Base-by-base conservation (phyloP, 352 stramenopile species). In the Pilasporangium apinafurcum region DNA sequence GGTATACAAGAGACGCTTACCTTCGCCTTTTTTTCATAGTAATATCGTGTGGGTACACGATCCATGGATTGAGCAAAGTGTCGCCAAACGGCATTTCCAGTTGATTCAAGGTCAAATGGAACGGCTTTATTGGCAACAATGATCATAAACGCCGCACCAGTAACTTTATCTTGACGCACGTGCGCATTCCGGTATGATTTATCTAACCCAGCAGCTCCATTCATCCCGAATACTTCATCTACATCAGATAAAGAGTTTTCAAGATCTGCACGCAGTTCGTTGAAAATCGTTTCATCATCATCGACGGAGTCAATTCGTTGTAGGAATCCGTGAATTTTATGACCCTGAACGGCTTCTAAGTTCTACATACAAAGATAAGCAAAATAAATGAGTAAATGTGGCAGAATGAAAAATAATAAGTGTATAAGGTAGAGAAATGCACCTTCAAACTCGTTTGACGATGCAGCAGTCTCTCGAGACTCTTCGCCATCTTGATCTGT, bases 71-170 rank as follows among this genome's bases (percentile, higher is more conserved):
- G 57, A 27, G 60, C 56, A 38, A 79, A 82, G 48, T 82, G 69
- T 12, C 69, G 53, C 69, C 69, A 82, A 1, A 79, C 66, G 5
- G 68, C 68, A 8, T 62, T 38, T 2, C 53, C 56, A 8, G 64
- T 77, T 18, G 60, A 51, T 20, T 66, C 33, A 21, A 78, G 51
- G 25, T 58, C 54, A 25, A 81, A 81, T 16, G 68, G 68, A 42
- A 81, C 61, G 24, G 76, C 55, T 35, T 81, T 81, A 54, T 78
- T 81, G 18, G 62, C 68, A n/a, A 73, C 74, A 37, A 79, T 77
- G 43, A 76, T 66, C 54, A 82, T 71, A 28, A 62, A 68, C 8
- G 76, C 41, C 14, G 62, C 70, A 28, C 60, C 65, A 24, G 63
- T 59, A 22, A 20, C 26, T 21, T 44, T 45, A 33, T 81, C 68